Evolutionary conservation across 148 eudicot genomes (phyloP), one percentile per base, ranked within the genome.

Genomic region (Camellia granthamiana): DNA sequence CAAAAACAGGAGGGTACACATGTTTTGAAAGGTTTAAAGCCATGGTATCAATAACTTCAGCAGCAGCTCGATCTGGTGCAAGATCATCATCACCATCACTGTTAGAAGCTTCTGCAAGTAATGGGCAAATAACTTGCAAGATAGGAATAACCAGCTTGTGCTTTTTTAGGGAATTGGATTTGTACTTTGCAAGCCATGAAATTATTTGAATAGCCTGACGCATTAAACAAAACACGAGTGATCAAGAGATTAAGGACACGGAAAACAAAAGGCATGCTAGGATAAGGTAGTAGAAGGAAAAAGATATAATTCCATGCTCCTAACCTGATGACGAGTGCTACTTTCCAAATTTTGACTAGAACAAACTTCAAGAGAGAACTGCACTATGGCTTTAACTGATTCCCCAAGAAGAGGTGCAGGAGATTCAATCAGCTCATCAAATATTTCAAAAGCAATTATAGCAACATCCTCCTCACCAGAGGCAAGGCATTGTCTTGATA

Each of bases 351-450:
- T 93, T 83, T 87, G 86, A 81, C 92, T 92, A 51, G 95, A 92
- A 83, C 97, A 90, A 79, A 95, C 97, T 88, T 95, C 97, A 80
- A 95, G 99, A 84, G 99, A 93, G 83, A 95, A 95, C 81, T 95
- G 99, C 77, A 95, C 97, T 82, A 95, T 92, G 79, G 97, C 86
- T 88, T 92, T 95, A 52, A 95, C 97, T 38, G 97, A 93, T 60
- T 95, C 99, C 68, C 99, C 99, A 65, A 93, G 93, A 77, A 95
- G 97, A 69, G 99, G 99, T 18, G 99, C 97, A 73, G 99, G 99
- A 74, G 97, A 93, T 84, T 95, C 99, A 78, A 95, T 95, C 84
- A 95, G 87, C 88, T 95, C 99, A 80, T 95, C 99, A 91, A 95
- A 95, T 77, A 95, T 95, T 88, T 95, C 99, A 66, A 95, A 95